Base-by-base conservation (phyloP, 2,329 filamentous ascomycete genomes). In the Colletotrichum scovillei region DNA sequence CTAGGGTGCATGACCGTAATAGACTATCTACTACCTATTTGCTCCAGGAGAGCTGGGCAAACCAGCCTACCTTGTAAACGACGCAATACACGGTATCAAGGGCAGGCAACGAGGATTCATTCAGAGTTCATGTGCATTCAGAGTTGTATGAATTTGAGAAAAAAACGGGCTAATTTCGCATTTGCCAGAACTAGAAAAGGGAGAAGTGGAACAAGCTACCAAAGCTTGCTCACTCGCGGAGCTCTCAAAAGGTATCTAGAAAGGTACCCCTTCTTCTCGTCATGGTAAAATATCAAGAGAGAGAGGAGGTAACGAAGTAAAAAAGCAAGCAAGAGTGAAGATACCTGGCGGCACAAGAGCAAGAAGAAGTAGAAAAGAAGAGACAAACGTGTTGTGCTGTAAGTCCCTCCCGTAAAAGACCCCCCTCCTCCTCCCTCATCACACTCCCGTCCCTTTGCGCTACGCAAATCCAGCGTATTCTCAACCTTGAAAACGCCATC, bases 21-120 rank as follows among this genome's bases (percentile, higher is more conserved):
- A 73, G 67, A 73, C 60, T 60, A 73, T 74, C 63, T 73, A 74
- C 63, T 73, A 74, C 49, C 19, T 30, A 63, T 26, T 35, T 35
- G 11, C 11, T 57, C 5, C 12, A 60, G 28, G 24, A 38, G 62
- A 56, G 42, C 8, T 46, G 6, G 24, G 3, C 16, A 46, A n/a
- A 32, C 30, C 30, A 32, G 30, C 30, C 30, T 9, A 32, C 8
- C 9, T 11, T 32, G 30, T 32, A 9, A 32, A 32, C 30, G 30
- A 32, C 30, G 2, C 3, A 32, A 11, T 0, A 2, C 30, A 32
- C 30, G 3, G 19, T 49, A 11, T 22, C 42, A 49, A 49, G 6
- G 8, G 8, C 19, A 49, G 9, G 14, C 6, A 42, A 49, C 19
- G 8, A 49, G 1, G 42, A 22, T 8, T 7, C 19, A 9, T 22